Base-by-base conservation (phyloP, 23 red algal genomes). In the Gracilaria domingensis region DNA sequence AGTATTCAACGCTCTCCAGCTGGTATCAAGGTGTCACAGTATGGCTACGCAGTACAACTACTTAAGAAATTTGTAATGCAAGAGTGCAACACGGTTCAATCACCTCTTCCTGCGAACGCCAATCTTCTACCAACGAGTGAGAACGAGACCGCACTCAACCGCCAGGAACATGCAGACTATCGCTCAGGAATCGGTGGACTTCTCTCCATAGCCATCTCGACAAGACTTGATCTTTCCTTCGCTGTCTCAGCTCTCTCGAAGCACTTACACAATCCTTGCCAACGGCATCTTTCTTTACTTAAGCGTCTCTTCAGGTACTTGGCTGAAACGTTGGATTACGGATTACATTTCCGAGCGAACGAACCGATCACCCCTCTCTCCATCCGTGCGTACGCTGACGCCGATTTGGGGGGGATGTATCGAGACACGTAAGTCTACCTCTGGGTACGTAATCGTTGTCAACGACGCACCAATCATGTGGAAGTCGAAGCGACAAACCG, bases 211-310 rank as follows among this genome's bases (percentile, higher is more conserved):
- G 65, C 65, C 5, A 70, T 70, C 12, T 70, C n/a, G 2, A 34
- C 65, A 5, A 16, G 65, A 4, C 29, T 18, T 13, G n/a, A 39
- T 4, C 26, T 70, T 70, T 70, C 65, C 4, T 70, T 35, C 49
- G 1, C 0, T 2, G 45, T 88, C 20, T 73, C 69, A 6, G 85
- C 69, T 4, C 69, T 88, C 35, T 62, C 67, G 12, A 21, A 45
- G 28, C n/a, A 79, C 49, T 51, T 79, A 39, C 85, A 78, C 51
- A 50, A 44, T 18, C 85, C 85, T 18, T 72, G 34, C 26, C 18
- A 75, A 30, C 44, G 38, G 12, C 85, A 76, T 53, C 35, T 29
- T 65, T 34, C 14, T 37, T n/a, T 71, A 25, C 50, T 75, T 4
- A 56, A 79, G 45, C 66, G 51, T 13, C 12, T 88, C 12, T 45